Conservation (phyloP, 495 filamentous ascomycete genomes). For the Penicillium turbatum region DNA sequence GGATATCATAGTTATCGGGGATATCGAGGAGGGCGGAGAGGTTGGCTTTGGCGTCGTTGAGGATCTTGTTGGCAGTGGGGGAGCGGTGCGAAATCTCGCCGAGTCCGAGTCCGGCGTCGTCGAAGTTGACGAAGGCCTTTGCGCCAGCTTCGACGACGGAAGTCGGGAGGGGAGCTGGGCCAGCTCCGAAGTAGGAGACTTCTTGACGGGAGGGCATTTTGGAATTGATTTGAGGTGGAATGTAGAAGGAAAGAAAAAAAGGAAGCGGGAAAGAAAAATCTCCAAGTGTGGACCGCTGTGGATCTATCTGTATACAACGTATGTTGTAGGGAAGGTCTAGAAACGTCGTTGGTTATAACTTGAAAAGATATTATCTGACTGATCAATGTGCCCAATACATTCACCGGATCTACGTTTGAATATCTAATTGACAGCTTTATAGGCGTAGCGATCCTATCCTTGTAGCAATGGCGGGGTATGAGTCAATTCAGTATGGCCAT, state of each 20-base stretch:
- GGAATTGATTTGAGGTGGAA: neutral
- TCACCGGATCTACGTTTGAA: neutral
- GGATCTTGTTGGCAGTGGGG: constrained; percentile 64
- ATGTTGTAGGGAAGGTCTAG: constrained; percentile 1
- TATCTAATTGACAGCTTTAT: neutral
- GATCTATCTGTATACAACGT: constrained; percentile 14
- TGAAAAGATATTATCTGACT: neutral
- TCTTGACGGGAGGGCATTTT: constrained; percentile 48
- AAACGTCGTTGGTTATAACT: neutral
- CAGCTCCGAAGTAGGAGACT: constrained; percentile 78
- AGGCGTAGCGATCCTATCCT: neutral
- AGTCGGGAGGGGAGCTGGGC: constrained; percentile 78
- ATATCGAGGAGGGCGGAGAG: constrained; percentile 68
- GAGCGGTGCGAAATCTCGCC: constrained; percentile 90
- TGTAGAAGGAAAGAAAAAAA: constrained; percentile 7
- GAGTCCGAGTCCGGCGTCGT: constrained; percentile 65
- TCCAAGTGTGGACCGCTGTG: constrained; percentile 21
- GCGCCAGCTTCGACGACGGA: constrained; percentile 69
- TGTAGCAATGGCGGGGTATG: constrained; percentile 2
- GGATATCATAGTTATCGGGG: constrained; percentile 68
- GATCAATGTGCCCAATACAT: neutral
- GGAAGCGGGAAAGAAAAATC: constrained; percentile 16
- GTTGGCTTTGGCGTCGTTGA: constrained; percentile 60
- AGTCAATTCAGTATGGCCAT: neutral
- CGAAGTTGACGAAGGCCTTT: constrained; percentile 73